Percentiles rank a stretch among this genome's conserved stretches.
These are phyloP conservation scores for Citrus sp. DNA, from an alignment of 345 rosid species.

Conservation along the genomic window DNA sequence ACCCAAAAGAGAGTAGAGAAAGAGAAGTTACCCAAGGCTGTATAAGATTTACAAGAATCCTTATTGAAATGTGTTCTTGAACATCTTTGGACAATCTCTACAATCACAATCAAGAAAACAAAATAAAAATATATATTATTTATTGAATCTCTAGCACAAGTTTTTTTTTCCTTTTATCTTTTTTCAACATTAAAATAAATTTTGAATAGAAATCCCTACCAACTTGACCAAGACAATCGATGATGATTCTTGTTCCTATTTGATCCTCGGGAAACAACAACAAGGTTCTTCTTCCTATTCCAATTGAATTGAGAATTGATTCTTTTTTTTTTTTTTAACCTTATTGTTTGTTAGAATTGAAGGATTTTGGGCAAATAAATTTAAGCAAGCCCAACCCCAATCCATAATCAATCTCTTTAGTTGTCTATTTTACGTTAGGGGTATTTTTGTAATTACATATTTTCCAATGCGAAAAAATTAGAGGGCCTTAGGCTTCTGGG, in stretches of 20 bases:
- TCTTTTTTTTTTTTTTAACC: too few species aligned
- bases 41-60: slow-evolving; percentile 78
- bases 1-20: not conserved
- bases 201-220: too few species aligned
- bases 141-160: not conserved
- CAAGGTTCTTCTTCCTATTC: not conserved
- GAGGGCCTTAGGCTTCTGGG: too few species aligned
- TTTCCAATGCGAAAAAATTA: too few species aligned
- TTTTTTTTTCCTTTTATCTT: not conserved
- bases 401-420: not conserved
- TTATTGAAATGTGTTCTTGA: slow-evolving; percentile 83
- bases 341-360: not conserved
- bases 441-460: too few species aligned
- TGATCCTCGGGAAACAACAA: not conserved
- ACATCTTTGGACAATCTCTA: slow-evolving; percentile 34
- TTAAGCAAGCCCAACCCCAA: not conserved
- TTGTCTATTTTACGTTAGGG: too few species aligned
- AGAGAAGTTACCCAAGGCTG: slow-evolving; percentile 57
- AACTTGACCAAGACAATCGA: not conserved
- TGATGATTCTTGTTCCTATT: not conserved
- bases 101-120: not conserved
- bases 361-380: not conserved
- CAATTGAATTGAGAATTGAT: too few species aligned
- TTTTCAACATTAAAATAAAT: too few species aligned
- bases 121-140: not conserved